Base-by-base conservation (phyloP, 78 protist species). In the Dictyostelium citrinum region DNA sequence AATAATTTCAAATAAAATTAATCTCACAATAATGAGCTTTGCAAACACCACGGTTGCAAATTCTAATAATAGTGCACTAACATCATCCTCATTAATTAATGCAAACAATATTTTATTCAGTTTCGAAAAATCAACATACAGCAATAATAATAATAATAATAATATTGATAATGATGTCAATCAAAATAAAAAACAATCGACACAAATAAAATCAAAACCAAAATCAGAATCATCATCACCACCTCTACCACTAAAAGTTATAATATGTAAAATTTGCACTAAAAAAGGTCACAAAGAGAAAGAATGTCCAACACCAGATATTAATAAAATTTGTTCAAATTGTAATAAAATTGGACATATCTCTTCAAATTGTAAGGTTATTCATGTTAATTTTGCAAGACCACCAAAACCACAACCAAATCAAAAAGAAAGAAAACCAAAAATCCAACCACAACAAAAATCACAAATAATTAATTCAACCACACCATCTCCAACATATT, bases 251-350 rank as follows among this genome's bases (percentile, higher is more conserved):
- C 60, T 70, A 24, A 45, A 39, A 78, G 29, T 35, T 29, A 16
- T 31, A 72, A 31, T 31, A 16, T 82, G 90, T 14, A 82, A 82
- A 45, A 43, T 24, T 24, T 82, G 90, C n/a, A 16, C 46, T 14
- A 82, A 82, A 27, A 82, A 82, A 45, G 79, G 90, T 29, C 90
- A 82, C 45, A 29, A 31, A 8, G 29, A 41, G 27, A 82, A 82
- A 58, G 79, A 82, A 4, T 82, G 90, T 29, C 90, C 90, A 2
- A 82, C 90, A 12, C 90, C 90, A 29, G 90, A 82, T 43, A 68
- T 82, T 27, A 82, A 82, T 41, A 82, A 82, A 17, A 68, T 37
- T 12, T 82, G 90, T 67, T 33, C 90, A 5, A 82, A 82, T 27
- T 82, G 90, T 39, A 60, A 68, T 9, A 61, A 68, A 35, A 67